Conservation (phyloP, 2,329 filamentous ascomycete species). For the Bipolaris bicolor region DNA sequence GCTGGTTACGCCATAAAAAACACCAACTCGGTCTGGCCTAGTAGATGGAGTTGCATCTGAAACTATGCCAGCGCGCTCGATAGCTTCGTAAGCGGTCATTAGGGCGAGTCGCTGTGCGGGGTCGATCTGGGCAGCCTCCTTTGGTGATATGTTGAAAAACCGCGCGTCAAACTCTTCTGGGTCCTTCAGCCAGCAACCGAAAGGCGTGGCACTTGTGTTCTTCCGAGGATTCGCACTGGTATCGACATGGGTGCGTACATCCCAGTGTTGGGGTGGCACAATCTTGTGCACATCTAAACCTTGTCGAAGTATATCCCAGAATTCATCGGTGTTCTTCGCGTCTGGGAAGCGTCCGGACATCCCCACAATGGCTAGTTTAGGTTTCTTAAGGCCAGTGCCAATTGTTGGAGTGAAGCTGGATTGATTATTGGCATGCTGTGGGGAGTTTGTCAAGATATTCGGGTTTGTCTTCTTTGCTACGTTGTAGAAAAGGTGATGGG, state of each 20-base stretch:
- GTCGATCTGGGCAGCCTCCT: slow-evolving; percentile 31
- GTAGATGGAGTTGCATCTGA: slow-evolving; percentile 39
- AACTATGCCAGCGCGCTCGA: slow-evolving; percentile 29
- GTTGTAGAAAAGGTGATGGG: neutral
- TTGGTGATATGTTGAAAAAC: slow-evolving; percentile 41
- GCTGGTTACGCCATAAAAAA: slow-evolving; percentile 38
- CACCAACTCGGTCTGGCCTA: slow-evolving; percentile 35
- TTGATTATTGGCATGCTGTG: slow-evolving; percentile 1
- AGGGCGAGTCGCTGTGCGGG: slow-evolving; percentile 33
- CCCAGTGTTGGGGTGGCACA: neutral
- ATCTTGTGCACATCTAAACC: slow-evolving; percentile 38
- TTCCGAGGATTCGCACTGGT: slow-evolving; percentile 14
- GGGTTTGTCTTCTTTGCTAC: neutral
- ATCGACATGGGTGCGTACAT: slow-evolving; percentile 10
- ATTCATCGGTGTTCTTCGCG: slow-evolving; percentile 30
- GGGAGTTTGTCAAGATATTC: neutral
- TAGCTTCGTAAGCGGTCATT: slow-evolving; percentile 33
- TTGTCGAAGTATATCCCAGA: slow-evolving; percentile 41
- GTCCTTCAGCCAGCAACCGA: slow-evolving; percentile 28
- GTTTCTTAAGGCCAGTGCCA: neutral
- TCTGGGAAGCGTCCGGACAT: slow-evolving; percentile 44
- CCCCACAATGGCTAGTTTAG: slow-evolving; percentile 42
- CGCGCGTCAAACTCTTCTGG: slow-evolving; percentile 25
- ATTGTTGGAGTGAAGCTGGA: neutral
- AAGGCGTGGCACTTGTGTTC: slow-evolving; percentile 22